These are phyloP conservation scores for Pulicaria dysenterica DNA, from an alignment of 129 eudicot species.

Conservation along the genomic window DNA sequence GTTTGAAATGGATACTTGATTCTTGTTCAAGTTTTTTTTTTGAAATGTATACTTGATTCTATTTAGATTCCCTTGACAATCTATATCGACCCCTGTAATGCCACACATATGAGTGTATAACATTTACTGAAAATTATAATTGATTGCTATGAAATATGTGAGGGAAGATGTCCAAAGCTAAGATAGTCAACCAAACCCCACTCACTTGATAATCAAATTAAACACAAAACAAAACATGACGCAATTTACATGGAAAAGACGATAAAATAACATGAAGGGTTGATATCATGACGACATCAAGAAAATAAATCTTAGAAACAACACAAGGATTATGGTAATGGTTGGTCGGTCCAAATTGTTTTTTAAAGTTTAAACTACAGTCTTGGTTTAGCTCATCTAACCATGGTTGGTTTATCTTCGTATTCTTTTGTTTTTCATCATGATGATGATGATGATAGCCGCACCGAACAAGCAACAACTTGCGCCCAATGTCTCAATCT, in stretches of 20 bases:
- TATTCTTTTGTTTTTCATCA: background rate
- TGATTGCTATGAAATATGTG: too few relatives aligned
- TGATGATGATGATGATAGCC: constrained; percentile 39
- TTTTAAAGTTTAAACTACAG: constrained; percentile 22
- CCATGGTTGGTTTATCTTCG: constrained; percentile 30
- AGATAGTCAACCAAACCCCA: constrained; percentile 4
- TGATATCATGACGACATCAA: constrained; percentile 28
- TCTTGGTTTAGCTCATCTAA: constrained; percentile 25
- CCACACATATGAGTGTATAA: too few relatives aligned
- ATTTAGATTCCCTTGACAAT: too few relatives aligned
- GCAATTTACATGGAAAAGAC: background rate
- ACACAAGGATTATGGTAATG: constrained; percentile 7
- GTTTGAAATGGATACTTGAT: too few relatives aligned
- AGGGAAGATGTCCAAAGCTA: too few relatives aligned
- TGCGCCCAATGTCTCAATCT: constrained; percentile 79
- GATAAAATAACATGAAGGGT: constrained; percentile 16
- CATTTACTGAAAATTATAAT: too few relatives aligned
- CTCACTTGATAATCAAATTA: constrained; percentile 14
- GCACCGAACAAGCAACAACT: constrained; percentile 74
- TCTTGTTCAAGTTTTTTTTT: too few relatives aligned
- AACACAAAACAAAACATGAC: constrained; percentile 18
- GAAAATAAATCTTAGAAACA: constrained; percentile 34
- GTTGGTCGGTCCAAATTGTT: constrained; percentile 29
- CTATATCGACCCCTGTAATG: too few relatives aligned
- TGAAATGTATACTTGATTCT: too few relatives aligned